Base-by-base conservation (phyloP, 257 asterid species). In the Penstemon eatonii region DNA sequence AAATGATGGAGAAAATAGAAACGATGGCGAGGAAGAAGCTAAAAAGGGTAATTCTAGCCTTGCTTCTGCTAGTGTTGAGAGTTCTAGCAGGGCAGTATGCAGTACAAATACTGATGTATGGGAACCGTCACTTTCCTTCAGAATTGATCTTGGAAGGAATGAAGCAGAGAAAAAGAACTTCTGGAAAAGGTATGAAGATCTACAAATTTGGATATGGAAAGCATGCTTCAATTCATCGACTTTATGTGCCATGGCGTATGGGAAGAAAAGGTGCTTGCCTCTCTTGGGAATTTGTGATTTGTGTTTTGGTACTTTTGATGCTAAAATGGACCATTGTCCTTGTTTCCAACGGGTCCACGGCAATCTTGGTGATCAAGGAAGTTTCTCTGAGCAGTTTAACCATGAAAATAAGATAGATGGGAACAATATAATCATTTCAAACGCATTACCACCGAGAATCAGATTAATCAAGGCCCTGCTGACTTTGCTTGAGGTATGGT, bases 151-250 rank as follows among this genome's bases (percentile, higher is more conserved):
- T 8, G 95, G 96, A 50, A 82, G 80, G 79, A 86, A 66, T 69
- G 86, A 78, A 74, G 70, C 56, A 45, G 95, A 91, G 80, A 77
- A 76, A 70, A 68, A 52, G 60, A 78, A 81, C 73, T 74, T 83
- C 51, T 75, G 86, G 72, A 77, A 69, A 74, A 86, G 98, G 78
- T 87, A 83, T 76, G 84, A 82, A 79, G 87, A 84, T 75, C 74
- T 89, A 38, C 89, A 85, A 81, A 73, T 62, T 69, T 94, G 98
- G 99, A 79, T 85, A 80, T 87, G 94, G 96, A 84, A 86, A 82
- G 96, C 86, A 80, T 87, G 95, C 82, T 82, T 83, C 62, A 84
- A 66, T 76, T 66, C 93, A 13, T 70, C 83, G 7, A 74, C 77
- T 44, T 73, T 89, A 61, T 56, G 80, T 70, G 90, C 89, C 74